These are phyloP conservation scores for Fraxinus excelsior DNA, from an alignment of 257 asterid genomes.

Conservation along the genomic window DNA sequence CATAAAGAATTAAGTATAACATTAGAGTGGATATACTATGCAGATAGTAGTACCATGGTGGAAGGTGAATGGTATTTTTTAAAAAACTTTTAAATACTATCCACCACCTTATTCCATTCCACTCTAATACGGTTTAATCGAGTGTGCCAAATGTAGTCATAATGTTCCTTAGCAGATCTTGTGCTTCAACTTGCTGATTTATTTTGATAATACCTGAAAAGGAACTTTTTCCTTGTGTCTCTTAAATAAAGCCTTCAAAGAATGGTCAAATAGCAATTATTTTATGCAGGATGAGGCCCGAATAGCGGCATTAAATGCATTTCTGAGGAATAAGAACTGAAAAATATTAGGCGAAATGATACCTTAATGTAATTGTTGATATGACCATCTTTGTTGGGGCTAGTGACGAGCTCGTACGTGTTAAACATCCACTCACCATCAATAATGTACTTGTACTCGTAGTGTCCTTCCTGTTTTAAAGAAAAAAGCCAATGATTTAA, in stretches of 20 bases:
- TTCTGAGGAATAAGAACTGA: neutral
- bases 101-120: too few species aligned
- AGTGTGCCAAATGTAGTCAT: too few species aligned
- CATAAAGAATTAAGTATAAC: too few species aligned
- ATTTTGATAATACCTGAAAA: neutral
- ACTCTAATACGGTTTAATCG: too few species aligned
- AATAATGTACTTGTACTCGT: conserved; percentile 87
- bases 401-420: conserved; percentile 52
- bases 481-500: neutral
- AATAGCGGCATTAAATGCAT: neutral
- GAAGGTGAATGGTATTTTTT: too few species aligned
- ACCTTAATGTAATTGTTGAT: conserved; percentile 85
- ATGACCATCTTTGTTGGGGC: conserved; percentile 79
- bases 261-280: neutral
- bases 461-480: conserved; percentile 74
- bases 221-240: neutral
- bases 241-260: neutral
- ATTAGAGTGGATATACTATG: too few species aligned
- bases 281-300: neutral
- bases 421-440: conserved; percentile 81
- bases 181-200: neutral
- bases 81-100: too few species aligned
- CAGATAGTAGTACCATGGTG: too few species aligned
- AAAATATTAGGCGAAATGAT: conserved; percentile 5
- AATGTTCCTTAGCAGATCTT: neutral